Evolutionary conservation across 345 rosid genomes (phyloP).

Genomic region (Lepidium sativum): DNA sequence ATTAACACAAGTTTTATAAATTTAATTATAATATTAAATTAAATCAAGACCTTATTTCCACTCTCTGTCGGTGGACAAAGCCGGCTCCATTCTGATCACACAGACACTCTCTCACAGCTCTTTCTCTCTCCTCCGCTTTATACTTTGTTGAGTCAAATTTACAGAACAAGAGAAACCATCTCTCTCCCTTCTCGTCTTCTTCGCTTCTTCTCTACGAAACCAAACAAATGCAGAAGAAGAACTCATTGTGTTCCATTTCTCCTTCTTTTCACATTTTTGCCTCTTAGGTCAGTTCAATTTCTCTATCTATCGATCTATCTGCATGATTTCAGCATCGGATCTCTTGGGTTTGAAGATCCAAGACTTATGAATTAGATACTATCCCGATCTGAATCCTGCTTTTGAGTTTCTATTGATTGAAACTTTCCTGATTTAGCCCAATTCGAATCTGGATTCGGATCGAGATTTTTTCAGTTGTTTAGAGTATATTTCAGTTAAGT

Average conservation of each 20-base stretch:
- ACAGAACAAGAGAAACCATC: constrained; percentile 9
- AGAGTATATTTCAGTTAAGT: background rate
- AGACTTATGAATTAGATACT: constrained; percentile 11
- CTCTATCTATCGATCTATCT: constrained; percentile 3
- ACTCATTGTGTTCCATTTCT: constrained; percentile 7
- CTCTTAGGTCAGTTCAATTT: constrained; percentile 13
- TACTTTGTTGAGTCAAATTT: constrained; percentile 15
- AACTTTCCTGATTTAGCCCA: background rate
- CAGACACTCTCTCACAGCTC: constrained; percentile 17
- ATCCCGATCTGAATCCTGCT: background rate
- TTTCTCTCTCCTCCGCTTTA: constrained; percentile 7
- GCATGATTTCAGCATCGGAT: constrained; percentile 17
- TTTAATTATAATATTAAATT: too few species aligned
- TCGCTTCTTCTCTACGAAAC: constrained; percentile 37
- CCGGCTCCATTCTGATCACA: constrained; percentile 17
- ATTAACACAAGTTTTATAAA: too few species aligned
- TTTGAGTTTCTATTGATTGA: background rate
- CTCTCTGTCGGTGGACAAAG: constrained; percentile 34
- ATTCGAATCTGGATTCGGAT: constrained; percentile 11
- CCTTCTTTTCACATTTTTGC: constrained; percentile 1
- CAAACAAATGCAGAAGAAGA: constrained; percentile 20
- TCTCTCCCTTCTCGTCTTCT: constrained; percentile 16
- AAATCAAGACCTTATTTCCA: background rate
- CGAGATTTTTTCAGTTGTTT: background rate
- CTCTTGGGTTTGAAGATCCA: constrained; percentile 23